Base-by-base conservation (phyloP, 345 rosid species). In the Sonneratia alba region DNA sequence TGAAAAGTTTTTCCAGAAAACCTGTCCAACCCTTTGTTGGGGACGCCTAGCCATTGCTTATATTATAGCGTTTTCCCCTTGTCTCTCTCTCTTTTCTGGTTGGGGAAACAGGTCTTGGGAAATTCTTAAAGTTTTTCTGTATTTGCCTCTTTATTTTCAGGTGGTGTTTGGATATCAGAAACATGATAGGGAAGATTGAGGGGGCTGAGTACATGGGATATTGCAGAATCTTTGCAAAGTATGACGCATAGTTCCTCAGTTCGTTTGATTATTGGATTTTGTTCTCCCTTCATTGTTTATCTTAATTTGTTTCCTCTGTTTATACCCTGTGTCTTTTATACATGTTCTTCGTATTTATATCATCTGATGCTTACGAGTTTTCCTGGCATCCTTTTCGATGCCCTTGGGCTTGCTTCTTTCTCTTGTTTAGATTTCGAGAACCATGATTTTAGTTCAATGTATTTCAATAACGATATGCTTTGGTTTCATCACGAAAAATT, bases 121-220 rank as follows among this genome's bases (percentile, higher is more conserved):
- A 4, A n/a, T 15, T 19, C n/a, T 66, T 66, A 9, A 2, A 21
- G 34, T 18, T 45, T 4, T 40, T 8, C 43, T 22, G 3, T n/a
- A n/a, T n/a, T 45, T 4, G 48, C n/a, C 13, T 32, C 15, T 61
- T 40, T 36, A 49, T 63, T 57, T 57, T 37, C 24, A 79, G 79
- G 79, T 55, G 82, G 79, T 38, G 79, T 79, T 69, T 77, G 79
- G 7, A 36, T 77, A 53, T 71, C 79, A 9, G n/a, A n/a, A 76
- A 70, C 81, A 71, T 72, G 77, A 74, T 79, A 22, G 68, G 61
- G 70, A 81, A 76, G 69, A 74, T 79, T 21, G 40, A 72, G n/a
- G 32, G 38, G 22, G 43, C 64, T 21, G 82, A 76, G 4, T 79
- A 72, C 74, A 72, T 74, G 82, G 85, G 82, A 16, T 72, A 16